These are phyloP conservation scores for Aureobasidium lini DNA, from an alignment of 2,329 filamentous ascomycete species.

Conservation along the genomic window DNA sequence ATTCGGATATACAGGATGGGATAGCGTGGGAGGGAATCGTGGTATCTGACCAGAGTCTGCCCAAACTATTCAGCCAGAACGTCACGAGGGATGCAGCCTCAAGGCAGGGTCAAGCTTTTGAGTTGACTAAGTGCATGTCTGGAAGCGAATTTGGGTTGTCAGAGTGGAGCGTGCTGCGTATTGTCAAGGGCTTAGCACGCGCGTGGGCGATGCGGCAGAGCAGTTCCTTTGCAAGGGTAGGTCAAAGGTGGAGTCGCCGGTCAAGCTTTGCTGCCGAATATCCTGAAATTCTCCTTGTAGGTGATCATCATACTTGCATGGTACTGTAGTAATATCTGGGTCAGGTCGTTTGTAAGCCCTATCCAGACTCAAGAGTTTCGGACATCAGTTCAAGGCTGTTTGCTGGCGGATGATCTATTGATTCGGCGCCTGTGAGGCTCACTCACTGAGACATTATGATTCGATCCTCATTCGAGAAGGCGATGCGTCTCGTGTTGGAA, in stretches of 20 bases:
- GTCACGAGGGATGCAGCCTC: not conserved
- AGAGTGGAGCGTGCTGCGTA: not conserved
- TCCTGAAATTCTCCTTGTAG: not conserved
- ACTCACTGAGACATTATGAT: not conserved
- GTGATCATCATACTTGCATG: not conserved
- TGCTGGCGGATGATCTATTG: not conserved
- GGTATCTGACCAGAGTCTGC: not conserved
- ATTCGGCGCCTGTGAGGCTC: not conserved
- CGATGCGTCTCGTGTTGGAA: not conserved
- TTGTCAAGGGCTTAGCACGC: not conserved
- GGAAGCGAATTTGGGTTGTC: not conserved
- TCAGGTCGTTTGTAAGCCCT: not conserved
- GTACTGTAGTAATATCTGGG: not conserved
- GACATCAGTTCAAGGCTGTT: not conserved
- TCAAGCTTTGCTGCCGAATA: slow-evolving; percentile 6
- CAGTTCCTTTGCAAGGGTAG: not conserved
- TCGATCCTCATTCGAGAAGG: not conserved
- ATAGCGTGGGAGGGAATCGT: not conserved
- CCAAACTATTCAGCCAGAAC: not conserved
- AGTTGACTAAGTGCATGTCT: not conserved
- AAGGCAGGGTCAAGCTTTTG: not conserved
- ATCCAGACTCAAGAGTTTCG: not conserved
- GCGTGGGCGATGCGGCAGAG: not conserved
- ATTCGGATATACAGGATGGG: not conserved
- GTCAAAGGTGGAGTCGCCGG: not conserved